Conservation (phyloP, 2,329 filamentous ascomycete species). For the Colletotrichum eleusines region DNA sequence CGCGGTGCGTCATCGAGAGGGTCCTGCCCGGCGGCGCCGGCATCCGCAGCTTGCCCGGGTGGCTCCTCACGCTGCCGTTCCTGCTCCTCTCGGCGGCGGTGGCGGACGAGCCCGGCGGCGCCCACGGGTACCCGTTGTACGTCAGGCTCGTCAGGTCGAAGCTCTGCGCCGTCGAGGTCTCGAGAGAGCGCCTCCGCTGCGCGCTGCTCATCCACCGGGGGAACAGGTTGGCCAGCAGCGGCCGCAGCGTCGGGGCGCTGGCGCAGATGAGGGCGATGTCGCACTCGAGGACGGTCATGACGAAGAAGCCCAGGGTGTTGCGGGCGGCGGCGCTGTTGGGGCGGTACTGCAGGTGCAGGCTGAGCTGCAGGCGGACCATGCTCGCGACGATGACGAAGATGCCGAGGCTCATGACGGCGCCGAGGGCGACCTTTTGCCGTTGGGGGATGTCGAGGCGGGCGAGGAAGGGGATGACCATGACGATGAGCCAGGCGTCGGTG, state of each 20-base stretch:
- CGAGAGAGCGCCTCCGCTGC: constrained; percentile 35
- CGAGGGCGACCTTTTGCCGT: constrained; percentile 59
- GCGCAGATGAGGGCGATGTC: constrained; percentile 53
- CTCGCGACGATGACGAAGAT: constrained; percentile 54
- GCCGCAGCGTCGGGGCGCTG: constrained; percentile 50
- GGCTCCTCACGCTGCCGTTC: constrained; percentile 42
- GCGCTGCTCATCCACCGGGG: constrained; percentile 44
- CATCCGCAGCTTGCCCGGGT: constrained; percentile 31
- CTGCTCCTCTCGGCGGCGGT: constrained; percentile 41
- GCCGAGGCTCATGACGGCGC: constrained; percentile 59
- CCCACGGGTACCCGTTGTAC: constrained; percentile 51
- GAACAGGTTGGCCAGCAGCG: constrained; percentile 47
- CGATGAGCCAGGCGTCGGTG: constrained; percentile 59
- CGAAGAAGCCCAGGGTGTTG: constrained; percentile 50
- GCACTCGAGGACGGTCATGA: constrained; percentile 53
- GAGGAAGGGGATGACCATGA: constrained; percentile 57
- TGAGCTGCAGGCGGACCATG: constrained; percentile 50
- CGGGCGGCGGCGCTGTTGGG: constrained; percentile 41
- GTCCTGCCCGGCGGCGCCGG: constrained; percentile 41
- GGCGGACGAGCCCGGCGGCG: constrained; percentile 37
- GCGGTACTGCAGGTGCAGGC: constrained; percentile 46
- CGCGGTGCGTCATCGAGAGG: constrained; percentile 39
- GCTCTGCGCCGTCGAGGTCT: constrained; percentile 40
- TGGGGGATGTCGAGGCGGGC: constrained; percentile 53
- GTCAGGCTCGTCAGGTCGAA: constrained; percentile 48